A percentile compares a stretch with the other conserved stretches of the same genome.
Conservation (phyloP, 2,329 filamentous ascomycete genomes). For the Cucurbitaria berberidis region DNA sequence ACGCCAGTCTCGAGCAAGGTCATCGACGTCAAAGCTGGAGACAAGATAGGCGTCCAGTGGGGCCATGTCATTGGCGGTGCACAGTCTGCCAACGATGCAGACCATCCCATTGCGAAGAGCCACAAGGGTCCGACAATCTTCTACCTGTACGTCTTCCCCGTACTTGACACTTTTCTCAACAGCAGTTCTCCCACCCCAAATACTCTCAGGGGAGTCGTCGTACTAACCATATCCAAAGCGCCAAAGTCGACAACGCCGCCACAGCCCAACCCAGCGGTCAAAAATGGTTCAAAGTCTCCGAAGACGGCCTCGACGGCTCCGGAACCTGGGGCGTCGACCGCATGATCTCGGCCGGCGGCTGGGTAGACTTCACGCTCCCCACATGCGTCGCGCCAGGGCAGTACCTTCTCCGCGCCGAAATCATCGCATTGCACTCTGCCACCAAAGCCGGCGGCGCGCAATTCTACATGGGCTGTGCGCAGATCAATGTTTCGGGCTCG, state of each 20-base stretch:
- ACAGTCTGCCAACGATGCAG: conserved; percentile 54
- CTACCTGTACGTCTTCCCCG: conserved; percentile 39
- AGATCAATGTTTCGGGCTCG: conserved; percentile 42
- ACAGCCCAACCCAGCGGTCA: conserved; percentile 45
- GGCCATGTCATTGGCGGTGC: conserved; percentile 62
- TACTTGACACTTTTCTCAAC: not conserved
- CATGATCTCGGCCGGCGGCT: conserved; percentile 56
- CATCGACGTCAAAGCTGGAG: conserved; percentile 59
- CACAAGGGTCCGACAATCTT: conserved; percentile 55
- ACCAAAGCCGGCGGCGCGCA: conserved; percentile 46
- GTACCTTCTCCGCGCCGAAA: conserved; percentile 54
- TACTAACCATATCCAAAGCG: conserved; percentile 24
- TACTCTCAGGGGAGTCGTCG: not conserved
- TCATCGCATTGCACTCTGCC: conserved; percentile 54
- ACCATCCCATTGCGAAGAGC: conserved; percentile 57
- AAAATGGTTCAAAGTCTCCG: conserved; percentile 53
- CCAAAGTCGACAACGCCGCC: conserved; percentile 51
- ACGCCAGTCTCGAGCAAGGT: conserved; percentile 48
- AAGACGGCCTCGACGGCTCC: conserved; percentile 49
- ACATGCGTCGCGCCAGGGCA: conserved; percentile 46
- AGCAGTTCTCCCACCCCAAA: not conserved
- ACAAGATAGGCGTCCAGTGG: conserved; percentile 60
- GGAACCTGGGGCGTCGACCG: conserved; percentile 58
- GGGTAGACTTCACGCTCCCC: conserved; percentile 52
- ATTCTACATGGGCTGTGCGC: conserved; percentile 51